These are phyloP conservation scores for Cryptococcus sp. DNA, from an alignment of 1,284 basidiomycete species.

Conservation along the genomic window DNA sequence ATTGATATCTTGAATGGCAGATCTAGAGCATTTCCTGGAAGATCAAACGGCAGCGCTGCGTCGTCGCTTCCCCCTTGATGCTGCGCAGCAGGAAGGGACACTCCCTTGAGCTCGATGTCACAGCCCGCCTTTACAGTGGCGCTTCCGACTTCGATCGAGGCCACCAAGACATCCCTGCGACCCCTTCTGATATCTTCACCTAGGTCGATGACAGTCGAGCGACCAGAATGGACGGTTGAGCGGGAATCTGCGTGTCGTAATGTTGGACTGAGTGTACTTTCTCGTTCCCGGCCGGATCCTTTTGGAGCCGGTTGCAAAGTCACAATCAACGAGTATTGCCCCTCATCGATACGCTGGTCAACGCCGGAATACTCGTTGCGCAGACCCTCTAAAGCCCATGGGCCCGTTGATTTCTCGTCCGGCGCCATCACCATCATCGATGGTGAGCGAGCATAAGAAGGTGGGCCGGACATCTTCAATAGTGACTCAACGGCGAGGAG, in stretches of 20 bases:
- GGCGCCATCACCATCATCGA: conserved; percentile 48
- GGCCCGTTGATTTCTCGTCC: conserved; percentile 25
- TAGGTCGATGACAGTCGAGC: conserved; percentile 43
- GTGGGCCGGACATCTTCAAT: conserved; percentile 61
- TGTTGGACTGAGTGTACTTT: conserved; percentile 25
- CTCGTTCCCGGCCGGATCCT: not conserved
- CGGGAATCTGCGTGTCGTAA: conserved; percentile 38
- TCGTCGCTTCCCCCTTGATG: conserved; percentile 12
- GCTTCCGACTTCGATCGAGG: conserved; percentile 40
- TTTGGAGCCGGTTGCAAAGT: conserved; percentile 35
- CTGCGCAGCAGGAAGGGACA: conserved; percentile 41
- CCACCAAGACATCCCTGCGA: conserved; percentile 38
- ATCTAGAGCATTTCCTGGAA: conserved; percentile 28
- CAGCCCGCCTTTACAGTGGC: conserved; percentile 38
- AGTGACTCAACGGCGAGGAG: conserved; percentile 71
- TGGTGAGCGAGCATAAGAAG: conserved; percentile 69
- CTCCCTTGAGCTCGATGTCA: conserved; percentile 37
- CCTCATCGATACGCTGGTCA: conserved; percentile 36
- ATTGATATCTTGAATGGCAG: conserved; percentile 49
- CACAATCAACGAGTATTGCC: conserved; percentile 36
- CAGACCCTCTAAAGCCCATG: conserved; percentile 42
- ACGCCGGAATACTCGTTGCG: conserved; percentile 36
- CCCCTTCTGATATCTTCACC: conserved; percentile 45
- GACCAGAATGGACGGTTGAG: conserved; percentile 29
- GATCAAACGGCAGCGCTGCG: conserved; percentile 28